These are phyloP conservation scores for Cylindrotheca closterium DNA, from an alignment of 108 stramenopile species.

Conservation along the genomic window DNA sequence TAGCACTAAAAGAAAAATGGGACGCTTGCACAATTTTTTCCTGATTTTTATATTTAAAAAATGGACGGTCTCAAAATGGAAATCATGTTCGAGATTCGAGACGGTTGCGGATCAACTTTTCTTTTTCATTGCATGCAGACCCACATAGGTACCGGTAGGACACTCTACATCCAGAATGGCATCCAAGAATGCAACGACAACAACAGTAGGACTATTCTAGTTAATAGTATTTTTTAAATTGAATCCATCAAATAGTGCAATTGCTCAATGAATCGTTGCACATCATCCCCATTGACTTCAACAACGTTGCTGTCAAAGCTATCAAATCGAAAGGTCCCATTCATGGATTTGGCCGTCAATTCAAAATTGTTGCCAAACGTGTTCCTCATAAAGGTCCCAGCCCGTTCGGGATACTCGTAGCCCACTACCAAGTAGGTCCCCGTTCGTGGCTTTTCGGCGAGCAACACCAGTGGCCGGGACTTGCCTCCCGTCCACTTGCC, in stretches of 20 bases:
- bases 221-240: conserved; percentile 14
- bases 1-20: too few species aligned
- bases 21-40: too few species aligned
- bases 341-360: conserved; percentile 83
- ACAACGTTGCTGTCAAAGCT: conserved; percentile 91
- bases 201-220: neutral
- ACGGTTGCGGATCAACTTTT: too few species aligned
- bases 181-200: neutral
- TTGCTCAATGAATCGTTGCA: conserved; percentile 91
- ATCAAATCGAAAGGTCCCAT: conserved; percentile 75
- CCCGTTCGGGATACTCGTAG: conserved; percentile 78
- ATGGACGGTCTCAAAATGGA: too few species aligned
- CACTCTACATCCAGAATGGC: too few species aligned
- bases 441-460: conserved; percentile 78
- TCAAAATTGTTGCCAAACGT: conserved; percentile 86
- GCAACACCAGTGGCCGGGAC: conserved; percentile 78
- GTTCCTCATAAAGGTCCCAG: conserved; percentile 73
- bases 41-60: too few species aligned
- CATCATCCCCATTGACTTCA: conserved; percentile 78
- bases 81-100: too few species aligned
- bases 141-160: too few species aligned
- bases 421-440: conserved; percentile 89
- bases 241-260: conserved; percentile 84
- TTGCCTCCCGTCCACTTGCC: conserved; percentile 89
- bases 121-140: too few species aligned